phyloP scores from a whole-genome alignment of 2,329 filamentous ascomycete genomes.

The Claviceps sorghi region DNA sequence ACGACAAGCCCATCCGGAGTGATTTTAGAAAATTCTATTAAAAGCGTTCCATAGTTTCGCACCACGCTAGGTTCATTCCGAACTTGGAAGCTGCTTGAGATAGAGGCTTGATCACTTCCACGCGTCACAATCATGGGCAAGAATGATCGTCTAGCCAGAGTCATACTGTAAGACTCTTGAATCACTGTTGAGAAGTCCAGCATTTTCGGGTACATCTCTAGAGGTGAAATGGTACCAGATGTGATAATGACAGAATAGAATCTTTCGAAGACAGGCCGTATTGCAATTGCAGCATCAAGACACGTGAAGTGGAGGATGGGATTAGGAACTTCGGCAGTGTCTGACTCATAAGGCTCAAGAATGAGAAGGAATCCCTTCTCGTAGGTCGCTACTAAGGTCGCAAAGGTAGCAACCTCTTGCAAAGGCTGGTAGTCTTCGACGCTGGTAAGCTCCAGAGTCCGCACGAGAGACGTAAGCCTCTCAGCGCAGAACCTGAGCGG shows the following conservation, averaged over 20 bases:
- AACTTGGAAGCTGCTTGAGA: conserved; percentile 89
- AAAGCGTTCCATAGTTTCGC: conserved; percentile 82
- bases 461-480: conserved; percentile 80
- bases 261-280: conserved; percentile 91
- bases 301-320: conserved; percentile 96
- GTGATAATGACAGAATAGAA: conserved; percentile 98
- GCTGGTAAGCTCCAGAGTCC: conserved; percentile 88
- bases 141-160: conserved; percentile 84
- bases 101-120: conserved; percentile 82
- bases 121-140: conserved; percentile 94
- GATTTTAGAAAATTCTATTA: conserved; percentile 90
- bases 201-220: conserved; percentile 99
- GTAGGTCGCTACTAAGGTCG: conserved; percentile 89
- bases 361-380: conserved; percentile 94
- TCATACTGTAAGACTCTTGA: conserved; percentile 96
- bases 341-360: conserved; percentile 92
- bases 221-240: conserved; percentile 86
- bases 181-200: conserved; percentile 83
- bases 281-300: conserved; percentile 91
- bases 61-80: conserved; percentile 95
- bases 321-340: conserved; percentile 88
- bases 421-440: conserved; percentile 96
- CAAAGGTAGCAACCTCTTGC: conserved; percentile 95
- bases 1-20: conserved; percentile 98
- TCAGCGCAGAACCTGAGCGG: conserved; percentile 90